Evolutionary conservation across 73 alveolate species (phyloP).

Genomic region (Paramecium tetraurelia): DNA sequence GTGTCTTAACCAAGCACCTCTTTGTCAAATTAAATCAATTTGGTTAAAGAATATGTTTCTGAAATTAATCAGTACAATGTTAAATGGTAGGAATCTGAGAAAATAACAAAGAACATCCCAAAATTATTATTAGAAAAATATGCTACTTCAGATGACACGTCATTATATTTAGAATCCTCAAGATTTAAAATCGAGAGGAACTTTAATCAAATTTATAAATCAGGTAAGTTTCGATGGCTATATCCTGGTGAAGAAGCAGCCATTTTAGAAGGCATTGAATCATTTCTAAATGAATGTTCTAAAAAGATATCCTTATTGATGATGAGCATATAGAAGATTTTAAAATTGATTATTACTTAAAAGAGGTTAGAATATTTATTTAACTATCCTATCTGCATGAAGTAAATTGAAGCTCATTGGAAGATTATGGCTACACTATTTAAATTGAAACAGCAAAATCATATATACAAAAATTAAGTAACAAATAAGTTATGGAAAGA

Average conservation of each 20-base stretch:
- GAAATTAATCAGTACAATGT: neutral
- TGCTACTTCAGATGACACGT: neutral
- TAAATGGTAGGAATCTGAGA: neutral
- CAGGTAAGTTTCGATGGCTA: conserved; percentile 10
- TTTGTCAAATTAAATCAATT: neutral
- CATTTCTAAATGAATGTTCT: neutral
- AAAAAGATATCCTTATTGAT: neutral
- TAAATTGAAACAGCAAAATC: neutral
- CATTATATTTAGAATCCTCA: neutral
- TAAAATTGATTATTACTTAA: neutral
- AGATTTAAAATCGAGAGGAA: neutral
- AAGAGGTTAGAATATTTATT: neutral
- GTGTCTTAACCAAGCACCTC: neutral
- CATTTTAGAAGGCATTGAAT: neutral
- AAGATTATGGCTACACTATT: conserved; percentile 4
- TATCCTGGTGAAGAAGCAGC: conserved; percentile 46
- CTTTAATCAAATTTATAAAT: neutral
- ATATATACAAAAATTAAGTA: neutral
- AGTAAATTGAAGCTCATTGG: conserved; percentile 23
- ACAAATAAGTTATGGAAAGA: neutral
- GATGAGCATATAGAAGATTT: neutral
- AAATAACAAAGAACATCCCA: neutral
- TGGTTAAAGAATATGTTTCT: conserved; percentile 7
- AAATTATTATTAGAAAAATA: neutral
- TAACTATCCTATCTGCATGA: neutral